phyloP scores from a whole-genome alignment of 192 early-diverging fungal genomes.

The Rhizophagus clarus region DNA sequence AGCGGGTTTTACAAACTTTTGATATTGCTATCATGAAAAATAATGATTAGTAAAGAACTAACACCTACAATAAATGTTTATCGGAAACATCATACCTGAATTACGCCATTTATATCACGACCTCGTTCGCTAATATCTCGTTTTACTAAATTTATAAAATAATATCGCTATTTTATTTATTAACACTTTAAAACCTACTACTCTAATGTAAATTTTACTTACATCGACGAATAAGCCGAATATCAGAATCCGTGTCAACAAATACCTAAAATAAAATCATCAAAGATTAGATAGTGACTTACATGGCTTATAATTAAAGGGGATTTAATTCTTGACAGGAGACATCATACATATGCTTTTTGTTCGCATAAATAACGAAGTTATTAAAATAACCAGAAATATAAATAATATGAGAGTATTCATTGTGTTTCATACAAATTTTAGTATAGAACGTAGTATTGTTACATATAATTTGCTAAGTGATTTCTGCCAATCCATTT shows the following conservation, averaged over 20 bases:
- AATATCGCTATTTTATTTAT: too few species aligned
- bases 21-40: constrained; percentile 69
- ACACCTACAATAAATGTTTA: background rate
- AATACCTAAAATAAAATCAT: constrained; percentile 65
- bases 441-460: too few species aligned
- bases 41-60: background rate
- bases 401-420: too few species aligned
- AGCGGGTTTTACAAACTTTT: constrained; percentile 90
- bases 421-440: too few species aligned
- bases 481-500: too few species aligned
- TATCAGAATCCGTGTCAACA: constrained; percentile 94
- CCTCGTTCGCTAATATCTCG: constrained; percentile 91
- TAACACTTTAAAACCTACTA: background rate
- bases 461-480: too few species aligned
- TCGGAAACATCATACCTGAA: constrained; percentile 50
- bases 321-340: too few species aligned
- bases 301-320: too few species aligned
- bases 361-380: too few species aligned
- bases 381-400: too few species aligned
- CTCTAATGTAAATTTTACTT: constrained; percentile 22
- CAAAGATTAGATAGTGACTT: background rate
- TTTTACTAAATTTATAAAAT: constrained; percentile 56
- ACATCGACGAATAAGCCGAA: constrained; percentile 85
- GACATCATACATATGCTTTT: too few species aligned
- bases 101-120: constrained; percentile 82